A percentile compares a stretch with the other conserved stretches of the same genome.
phyloP scores from a whole-genome alignment of 78 protist species.

The Isochrysis galbana region DNA sequence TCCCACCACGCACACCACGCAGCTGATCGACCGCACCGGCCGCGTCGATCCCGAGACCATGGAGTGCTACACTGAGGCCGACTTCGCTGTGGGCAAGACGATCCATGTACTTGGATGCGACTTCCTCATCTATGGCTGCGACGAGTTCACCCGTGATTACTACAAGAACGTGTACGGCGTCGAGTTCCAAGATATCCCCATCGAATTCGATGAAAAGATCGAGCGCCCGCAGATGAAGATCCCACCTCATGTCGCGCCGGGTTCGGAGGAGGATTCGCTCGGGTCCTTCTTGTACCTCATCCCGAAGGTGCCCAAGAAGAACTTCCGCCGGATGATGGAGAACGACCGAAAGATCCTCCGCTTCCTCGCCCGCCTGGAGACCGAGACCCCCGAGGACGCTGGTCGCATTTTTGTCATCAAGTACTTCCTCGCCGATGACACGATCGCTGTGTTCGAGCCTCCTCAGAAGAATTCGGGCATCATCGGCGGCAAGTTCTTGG shows the following conservation, averaged over 20 bases:
- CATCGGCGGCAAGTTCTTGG: constrained; percentile 65
- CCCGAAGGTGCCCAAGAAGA: constrained; percentile 67
- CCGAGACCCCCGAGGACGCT: constrained; percentile 34
- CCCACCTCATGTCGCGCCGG: constrained; percentile 68
- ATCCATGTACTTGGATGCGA: background rate
- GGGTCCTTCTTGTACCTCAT: constrained; percentile 46
- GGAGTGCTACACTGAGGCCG: background rate
- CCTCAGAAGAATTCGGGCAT: constrained; percentile 65
- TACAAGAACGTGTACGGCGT: constrained; percentile 24
- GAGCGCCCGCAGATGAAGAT: constrained; percentile 12
- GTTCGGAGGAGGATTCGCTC: constrained; percentile 72
- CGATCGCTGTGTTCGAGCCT: constrained; percentile 65
- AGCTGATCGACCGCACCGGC: constrained; percentile 10
- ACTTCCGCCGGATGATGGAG: constrained; percentile 44
- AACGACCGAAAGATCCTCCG: constrained; percentile 34
- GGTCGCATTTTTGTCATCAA: constrained; percentile 63
- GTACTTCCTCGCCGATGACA: constrained; percentile 65
- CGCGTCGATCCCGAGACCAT: background rate
- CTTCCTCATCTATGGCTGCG: constrained; percentile 18
- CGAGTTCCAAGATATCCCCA: background rate
- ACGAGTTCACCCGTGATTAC: constrained; percentile 56
- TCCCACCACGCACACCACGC: constrained; percentile 24
- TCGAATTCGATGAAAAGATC: background rate
- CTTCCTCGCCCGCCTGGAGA: background rate
- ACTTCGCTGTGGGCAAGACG: background rate